Conservation (phyloP, 139 green algal species). For the Haematococcus lacustris region DNA sequence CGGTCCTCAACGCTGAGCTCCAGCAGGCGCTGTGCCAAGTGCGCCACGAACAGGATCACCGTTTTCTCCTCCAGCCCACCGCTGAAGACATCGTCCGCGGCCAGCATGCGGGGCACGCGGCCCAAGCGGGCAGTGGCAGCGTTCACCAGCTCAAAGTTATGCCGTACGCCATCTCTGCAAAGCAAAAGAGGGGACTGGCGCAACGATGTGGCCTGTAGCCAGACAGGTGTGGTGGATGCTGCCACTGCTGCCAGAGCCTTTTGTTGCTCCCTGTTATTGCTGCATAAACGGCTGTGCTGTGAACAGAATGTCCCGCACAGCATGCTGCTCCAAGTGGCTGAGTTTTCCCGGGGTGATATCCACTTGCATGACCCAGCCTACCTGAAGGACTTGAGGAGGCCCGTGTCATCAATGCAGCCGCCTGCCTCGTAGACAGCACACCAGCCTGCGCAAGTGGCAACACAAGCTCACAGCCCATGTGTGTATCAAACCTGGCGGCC, state of each 20-base stretch:
- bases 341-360: too few species aligned
- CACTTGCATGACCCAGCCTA: too few species aligned
- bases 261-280: background rate
- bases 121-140: constrained; percentile 40
- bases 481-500: too few species aligned
- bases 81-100: constrained; percentile 46
- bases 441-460: too few species aligned
- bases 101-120: constrained; percentile 60
- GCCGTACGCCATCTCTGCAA: constrained; percentile 31
- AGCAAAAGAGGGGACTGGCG: background rate
- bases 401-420: too few species aligned
- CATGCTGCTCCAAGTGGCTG: too few species aligned
- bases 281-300: too few species aligned
- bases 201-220: background rate
- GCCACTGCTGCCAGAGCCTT: background rate
- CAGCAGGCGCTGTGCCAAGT: constrained; percentile 67
- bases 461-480: too few species aligned
- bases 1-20: constrained; percentile 63
- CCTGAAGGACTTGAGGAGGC: too few species aligned
- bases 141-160: constrained; percentile 61
- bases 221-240: background rate
- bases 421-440: too few species aligned
- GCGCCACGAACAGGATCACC: constrained; percentile 60
- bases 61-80: constrained; percentile 63
- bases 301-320: too few species aligned